These are phyloP conservation scores for Dactylellina sp. DNA, from an alignment of 2,329 filamentous ascomycete species.

Conservation along the genomic window DNA sequence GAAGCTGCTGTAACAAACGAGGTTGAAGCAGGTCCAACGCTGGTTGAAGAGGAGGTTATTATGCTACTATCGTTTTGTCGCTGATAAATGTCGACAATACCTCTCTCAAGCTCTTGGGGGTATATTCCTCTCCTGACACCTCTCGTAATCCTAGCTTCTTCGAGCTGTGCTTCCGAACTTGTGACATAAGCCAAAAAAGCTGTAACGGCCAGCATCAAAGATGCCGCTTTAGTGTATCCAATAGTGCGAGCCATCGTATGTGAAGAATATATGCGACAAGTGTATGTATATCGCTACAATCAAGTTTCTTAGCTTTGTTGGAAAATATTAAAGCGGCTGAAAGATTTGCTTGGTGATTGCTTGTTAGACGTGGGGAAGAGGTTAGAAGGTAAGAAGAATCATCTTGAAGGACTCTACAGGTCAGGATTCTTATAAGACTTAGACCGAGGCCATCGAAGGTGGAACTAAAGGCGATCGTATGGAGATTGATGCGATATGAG, in stretches of 20 bases:
- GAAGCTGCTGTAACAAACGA: not conserved
- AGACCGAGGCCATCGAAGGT: not conserved
- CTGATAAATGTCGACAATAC: not conserved
- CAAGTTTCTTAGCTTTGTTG: not conserved
- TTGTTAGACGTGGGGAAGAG: constrained; percentile 11
- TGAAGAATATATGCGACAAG: not conserved
- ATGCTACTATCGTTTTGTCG: no score
- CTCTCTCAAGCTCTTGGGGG: constrained; percentile 2
- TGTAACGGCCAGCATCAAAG: constrained; percentile 29
- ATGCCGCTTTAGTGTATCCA: constrained; percentile 14
- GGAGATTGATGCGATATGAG: constrained; percentile 11
- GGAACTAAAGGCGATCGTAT: not conserved
- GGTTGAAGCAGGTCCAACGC: not conserved
- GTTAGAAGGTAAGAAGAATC: constrained; percentile 1
- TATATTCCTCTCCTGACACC: constrained; percentile 4
- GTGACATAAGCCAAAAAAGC: constrained; percentile 14
- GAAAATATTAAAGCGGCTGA: constrained; percentile 7
- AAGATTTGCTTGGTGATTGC: not conserved
- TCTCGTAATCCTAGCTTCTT: not conserved
- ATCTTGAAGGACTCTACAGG: constrained; percentile 5
- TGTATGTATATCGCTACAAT: not conserved
- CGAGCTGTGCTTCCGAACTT: constrained; percentile 9
- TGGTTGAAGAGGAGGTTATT: not conserved
- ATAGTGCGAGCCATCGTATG: constrained; percentile 20
- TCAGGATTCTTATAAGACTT: constrained; percentile 30